Conservation (phyloP, 495 filamentous ascomycete genomes). For the Lepraria neglecta region DNA sequence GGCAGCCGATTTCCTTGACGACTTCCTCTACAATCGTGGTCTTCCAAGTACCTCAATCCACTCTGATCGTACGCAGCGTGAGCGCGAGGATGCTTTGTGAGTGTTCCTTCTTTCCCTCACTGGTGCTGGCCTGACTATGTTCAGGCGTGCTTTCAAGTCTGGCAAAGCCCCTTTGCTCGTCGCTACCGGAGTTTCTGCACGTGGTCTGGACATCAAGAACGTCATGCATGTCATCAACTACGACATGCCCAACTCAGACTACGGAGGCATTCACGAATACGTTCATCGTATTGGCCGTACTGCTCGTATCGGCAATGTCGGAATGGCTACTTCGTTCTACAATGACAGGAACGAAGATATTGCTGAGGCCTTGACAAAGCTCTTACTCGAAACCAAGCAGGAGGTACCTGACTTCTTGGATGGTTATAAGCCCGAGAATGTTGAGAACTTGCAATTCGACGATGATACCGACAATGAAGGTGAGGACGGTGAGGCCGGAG, state of each 20-base stretch:
- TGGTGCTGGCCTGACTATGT: conserved; percentile 21
- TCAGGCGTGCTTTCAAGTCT: conserved; percentile 68
- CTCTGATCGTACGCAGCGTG: conserved; percentile 75
- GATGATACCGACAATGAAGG: conserved; percentile 56
- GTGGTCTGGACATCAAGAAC: conserved; percentile 84
- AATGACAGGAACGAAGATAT: conserved; percentile 63
- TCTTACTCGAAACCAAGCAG: conserved; percentile 73
- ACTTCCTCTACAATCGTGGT: conserved; percentile 71
- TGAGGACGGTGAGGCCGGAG: conserved; percentile 25
- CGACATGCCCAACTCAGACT: conserved; percentile 60
- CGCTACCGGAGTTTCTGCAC: conserved; percentile 75
- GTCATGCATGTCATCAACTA: conserved; percentile 91
- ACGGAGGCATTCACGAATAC: conserved; percentile 92
- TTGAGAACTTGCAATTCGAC: conserved; percentile 49
- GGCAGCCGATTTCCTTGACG: conserved; percentile 73
- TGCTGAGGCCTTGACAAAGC: conserved; percentile 62
- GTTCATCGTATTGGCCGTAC: conserved; percentile 94
- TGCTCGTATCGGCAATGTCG: conserved; percentile 83
- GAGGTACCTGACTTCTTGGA: conserved; percentile 76
- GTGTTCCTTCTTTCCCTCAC: conserved; percentile 26
- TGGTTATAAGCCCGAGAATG: conserved; percentile 50
- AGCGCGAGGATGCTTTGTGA: conserved; percentile 88
- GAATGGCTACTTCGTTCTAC: conserved; percentile 85
- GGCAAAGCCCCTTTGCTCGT: conserved; percentile 73
- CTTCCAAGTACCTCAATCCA: conserved; percentile 85